Percentiles rank a stretch among this genome's conserved stretches.
Evolutionary conservation across 805 yeast species (phyloP).

Genomic region (Yarrowia yakushimensis): DNA sequence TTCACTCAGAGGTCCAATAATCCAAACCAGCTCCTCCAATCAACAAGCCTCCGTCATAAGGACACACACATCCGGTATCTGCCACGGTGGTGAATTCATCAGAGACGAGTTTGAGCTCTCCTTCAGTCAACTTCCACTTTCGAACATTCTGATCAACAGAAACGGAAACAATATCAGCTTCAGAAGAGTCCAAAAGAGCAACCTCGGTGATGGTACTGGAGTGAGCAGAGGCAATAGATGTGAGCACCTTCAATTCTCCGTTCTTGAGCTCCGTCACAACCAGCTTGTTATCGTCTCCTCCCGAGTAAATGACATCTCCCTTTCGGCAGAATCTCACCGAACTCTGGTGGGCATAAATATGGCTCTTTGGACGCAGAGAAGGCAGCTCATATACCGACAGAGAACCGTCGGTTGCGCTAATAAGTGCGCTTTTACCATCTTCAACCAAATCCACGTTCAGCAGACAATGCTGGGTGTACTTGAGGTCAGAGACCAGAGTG

Average conservation of each 20-base stretch:
- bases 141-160: conserved; percentile 82
- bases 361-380: not conserved
- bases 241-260: conserved; percentile 32
- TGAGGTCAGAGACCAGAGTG: conserved; percentile 44
- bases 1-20: conserved; percentile 33
- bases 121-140: conserved; percentile 51
- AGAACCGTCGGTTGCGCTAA: conserved; percentile 83
- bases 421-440: conserved; percentile 38
- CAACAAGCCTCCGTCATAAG: conserved; percentile 39
- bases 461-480: conserved; percentile 73
- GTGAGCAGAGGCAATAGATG: conserved; percentile 57
- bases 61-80: conserved; percentile 69
- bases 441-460: conserved; percentile 50
- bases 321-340: conserved; percentile 59
- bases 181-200: conserved; percentile 33
- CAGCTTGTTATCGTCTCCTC: conserved; percentile 90
- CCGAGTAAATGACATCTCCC: conserved; percentile 51
- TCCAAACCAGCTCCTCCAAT: conserved; percentile 86
- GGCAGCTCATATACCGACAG: conserved; percentile 53
- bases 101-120: conserved; percentile 37
- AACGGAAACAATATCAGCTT: conserved; percentile 46
- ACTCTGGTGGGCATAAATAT: conserved; percentile 59
- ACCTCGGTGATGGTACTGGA: conserved; percentile 82
- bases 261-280: conserved; percentile 43
- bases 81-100: conserved; percentile 74